Percentiles rank a stretch among this genome's conserved stretches.
Conservation (phyloP, 257 asterid genomes). For the Solanum virginianum region DNA sequence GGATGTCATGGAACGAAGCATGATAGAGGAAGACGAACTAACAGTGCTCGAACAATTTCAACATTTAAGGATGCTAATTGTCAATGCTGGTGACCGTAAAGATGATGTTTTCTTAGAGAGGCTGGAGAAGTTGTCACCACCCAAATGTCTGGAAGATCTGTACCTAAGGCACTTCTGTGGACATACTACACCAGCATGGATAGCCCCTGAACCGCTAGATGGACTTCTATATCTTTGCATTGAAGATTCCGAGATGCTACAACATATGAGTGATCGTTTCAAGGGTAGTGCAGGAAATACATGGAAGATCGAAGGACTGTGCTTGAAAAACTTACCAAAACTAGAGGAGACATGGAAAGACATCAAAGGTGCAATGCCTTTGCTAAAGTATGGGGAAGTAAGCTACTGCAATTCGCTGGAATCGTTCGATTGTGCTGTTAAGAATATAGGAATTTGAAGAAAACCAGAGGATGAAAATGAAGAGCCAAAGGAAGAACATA, state of each 20-base stretch:
- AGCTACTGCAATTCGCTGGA: conserved; percentile 5
- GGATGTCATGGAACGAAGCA: too few species aligned
- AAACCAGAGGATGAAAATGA: background rate
- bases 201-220: conserved; percentile 1
- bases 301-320: conserved; percentile 11
- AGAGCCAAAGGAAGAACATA: background rate
- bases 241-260: conserved; percentile 1
- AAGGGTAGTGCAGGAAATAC: background rate
- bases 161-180: conserved; percentile 13
- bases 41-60: too few species aligned
- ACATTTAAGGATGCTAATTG: too few species aligned
- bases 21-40: too few species aligned
- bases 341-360: conserved; percentile 2
- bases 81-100: too few species aligned
- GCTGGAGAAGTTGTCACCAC: too few species aligned
- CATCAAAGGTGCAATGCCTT: background rate
- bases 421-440: background rate
- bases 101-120: too few species aligned
- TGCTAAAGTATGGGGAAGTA: conserved; percentile 1
- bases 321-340: conserved; percentile 11
- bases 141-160: conserved; percentile 3
- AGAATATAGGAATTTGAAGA: background rate
- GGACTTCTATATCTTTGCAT: conserved; percentile 14
- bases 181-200: conserved; percentile 14
- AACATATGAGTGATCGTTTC: background rate